Evolutionary conservation across 163 green algal species (phyloP).

Genomic region (Botryococcus braunii): DNA sequence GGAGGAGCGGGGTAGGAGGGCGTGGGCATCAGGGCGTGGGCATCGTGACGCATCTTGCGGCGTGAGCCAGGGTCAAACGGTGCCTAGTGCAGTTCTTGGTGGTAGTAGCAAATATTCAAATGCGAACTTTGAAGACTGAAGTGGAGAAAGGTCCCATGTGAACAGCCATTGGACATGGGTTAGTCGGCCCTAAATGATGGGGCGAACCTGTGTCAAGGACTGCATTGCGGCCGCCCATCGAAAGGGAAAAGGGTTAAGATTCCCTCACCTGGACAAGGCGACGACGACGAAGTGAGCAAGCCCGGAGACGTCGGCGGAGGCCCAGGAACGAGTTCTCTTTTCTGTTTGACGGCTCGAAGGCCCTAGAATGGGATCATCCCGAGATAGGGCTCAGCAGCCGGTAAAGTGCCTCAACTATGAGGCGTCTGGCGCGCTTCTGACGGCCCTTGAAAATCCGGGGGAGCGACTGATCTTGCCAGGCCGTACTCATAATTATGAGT

Average conservation of each 20-base stretch:
- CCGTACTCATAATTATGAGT: conserved; percentile 95
- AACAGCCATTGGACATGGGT: conserved; percentile 93
- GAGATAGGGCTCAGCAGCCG: conserved; percentile 78
- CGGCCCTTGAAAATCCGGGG: conserved; percentile 81
- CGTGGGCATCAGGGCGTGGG: conserved; percentile 82
- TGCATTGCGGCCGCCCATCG: conserved; percentile 64
- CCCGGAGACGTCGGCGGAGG: conserved; percentile 65
- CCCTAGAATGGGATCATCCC: conserved; percentile 81
- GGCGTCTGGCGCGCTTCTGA: conserved; percentile 72
- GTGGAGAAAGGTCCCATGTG: conserved; percentile 92
- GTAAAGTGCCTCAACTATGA: conserved; percentile 77
- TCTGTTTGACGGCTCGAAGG: conserved; percentile 84
- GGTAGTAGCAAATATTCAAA: conserved; percentile 94
- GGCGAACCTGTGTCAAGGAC: conserved; percentile 80
- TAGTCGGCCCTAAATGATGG: conserved; percentile 90
- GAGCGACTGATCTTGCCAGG: conserved; percentile 71
- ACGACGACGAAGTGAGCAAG: conserved; percentile 77
- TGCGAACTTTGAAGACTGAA: conserved; percentile 91
- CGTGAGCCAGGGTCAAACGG: conserved; percentile 77
- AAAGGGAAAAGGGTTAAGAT: conserved; percentile 93
- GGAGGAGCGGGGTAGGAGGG: no score
- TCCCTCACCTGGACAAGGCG: conserved; percentile 78
- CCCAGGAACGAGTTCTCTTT: conserved; percentile 88
- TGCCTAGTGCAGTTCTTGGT: conserved; percentile 91
- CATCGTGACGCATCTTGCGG: conserved; percentile 65